Conservation (phyloP, 192 early-diverging fungal species). For the Kickxella alabastrina region DNA sequence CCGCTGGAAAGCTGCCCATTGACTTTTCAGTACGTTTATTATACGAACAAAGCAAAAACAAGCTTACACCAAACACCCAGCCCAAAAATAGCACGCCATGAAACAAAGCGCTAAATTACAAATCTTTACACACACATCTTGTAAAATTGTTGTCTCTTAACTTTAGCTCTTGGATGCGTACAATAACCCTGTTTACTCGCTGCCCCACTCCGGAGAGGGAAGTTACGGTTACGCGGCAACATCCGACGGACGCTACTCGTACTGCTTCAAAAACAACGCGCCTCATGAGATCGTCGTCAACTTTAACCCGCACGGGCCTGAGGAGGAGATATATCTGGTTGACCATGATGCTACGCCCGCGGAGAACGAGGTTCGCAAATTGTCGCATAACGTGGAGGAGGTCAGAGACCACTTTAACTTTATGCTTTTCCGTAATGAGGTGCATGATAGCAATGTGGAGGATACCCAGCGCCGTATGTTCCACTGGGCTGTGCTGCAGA, state of each 20-base stretch:
- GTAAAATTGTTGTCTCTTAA: background rate
- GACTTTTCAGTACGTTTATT: conserved; percentile 29
- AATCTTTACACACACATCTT: background rate
- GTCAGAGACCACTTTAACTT: conserved; percentile 47
- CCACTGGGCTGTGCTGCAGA: conserved; percentile 45
- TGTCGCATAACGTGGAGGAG: conserved; percentile 49
- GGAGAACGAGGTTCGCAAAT: conserved; percentile 44
- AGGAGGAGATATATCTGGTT: conserved; percentile 32
- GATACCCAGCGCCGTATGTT: conserved; percentile 46
- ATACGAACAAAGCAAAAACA: background rate
- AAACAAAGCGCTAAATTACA: background rate
- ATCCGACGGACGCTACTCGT: conserved; percentile 37
- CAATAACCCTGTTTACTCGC: conserved; percentile 27
- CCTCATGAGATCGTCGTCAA: conserved; percentile 49
- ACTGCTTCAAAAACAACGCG: conserved; percentile 47
- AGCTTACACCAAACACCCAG: background rate
- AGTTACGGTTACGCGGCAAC: conserved; percentile 37
- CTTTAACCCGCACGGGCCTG: conserved; percentile 48
- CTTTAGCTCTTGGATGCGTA: conserved; percentile 32
- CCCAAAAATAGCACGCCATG: background rate
- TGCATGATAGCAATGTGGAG: conserved; percentile 42
- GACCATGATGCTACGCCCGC: conserved; percentile 34
- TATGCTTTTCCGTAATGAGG: conserved; percentile 51
- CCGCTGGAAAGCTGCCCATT: conserved; percentile 44
- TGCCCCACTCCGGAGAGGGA: conserved; percentile 46